Evolutionary conservation across 148 eudicot species (phyloP), one percentile per base, ranked within the genome.

Genomic region (Oxyria digyna): DNA sequence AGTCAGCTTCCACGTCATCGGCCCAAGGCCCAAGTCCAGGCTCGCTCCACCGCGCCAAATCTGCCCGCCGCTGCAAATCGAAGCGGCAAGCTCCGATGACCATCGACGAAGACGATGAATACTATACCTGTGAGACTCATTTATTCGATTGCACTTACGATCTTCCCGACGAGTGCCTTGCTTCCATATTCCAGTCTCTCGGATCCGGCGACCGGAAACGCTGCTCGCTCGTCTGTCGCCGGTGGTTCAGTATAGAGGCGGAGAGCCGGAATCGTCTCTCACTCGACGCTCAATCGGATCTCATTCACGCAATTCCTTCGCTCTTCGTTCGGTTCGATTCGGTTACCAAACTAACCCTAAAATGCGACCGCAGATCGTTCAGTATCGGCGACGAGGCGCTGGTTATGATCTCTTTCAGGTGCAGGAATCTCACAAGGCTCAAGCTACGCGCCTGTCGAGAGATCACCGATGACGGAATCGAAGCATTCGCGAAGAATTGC

Each of bases 301-400:
- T 83, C 4, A 4, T 49, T 26, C 17, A 42, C 8, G 24, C 37
- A 14, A 35, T 83, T 8, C 79, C 79, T 0, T 13, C 49, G 3
- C 41, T 85, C 31, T 81, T 85, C 70, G 33, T 68, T 1, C 74
- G 89, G 4, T 85, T 85, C 54, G 89, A 85, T 43, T 67, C 87
- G 41, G 81, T 85, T n/a, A 75, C 85, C 8, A 85, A 85, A 67
- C 79, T 85, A 3, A 75, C 86, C 4, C 69, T 85, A 15, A 78
- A 75, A 73, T 85, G 85, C 62, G 89, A 85, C 67, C 86, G 89
- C 17, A 77, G 81, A 83, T 85, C 87, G 8, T 63, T 37, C 17
- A 78, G 84, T 38, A 77, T 85, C 10, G 70, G 78, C 38, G 89
- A 85, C 52, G 85, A 80, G 1, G 78, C 78, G 24, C 71, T 85